A percentile compares a stretch with the other conserved stretches of the same genome.
phyloP scores from a whole-genome alignment of 352 stramenopile species.

The Pythium phragmiticola region DNA sequence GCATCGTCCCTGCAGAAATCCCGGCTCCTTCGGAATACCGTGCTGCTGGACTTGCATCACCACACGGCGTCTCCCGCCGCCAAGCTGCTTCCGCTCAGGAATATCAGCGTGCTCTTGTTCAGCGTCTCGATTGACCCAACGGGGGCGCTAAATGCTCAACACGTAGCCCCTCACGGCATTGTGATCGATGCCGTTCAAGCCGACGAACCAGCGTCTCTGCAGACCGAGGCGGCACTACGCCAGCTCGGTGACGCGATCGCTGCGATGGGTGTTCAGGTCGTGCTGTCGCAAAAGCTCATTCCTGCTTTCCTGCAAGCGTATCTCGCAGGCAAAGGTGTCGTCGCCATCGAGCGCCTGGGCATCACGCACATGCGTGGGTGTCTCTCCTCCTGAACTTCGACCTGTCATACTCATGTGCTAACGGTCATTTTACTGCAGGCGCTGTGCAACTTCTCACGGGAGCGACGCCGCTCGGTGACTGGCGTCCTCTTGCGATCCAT shows the following conservation, averaged over 20 bases:
- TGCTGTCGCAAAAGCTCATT: conserved; percentile 62
- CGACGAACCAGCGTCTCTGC: background rate
- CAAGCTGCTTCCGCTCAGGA: conserved; percentile 18
- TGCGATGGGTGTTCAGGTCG: conserved; percentile 32
- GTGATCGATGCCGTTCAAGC: background rate
- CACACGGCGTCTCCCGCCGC: background rate
- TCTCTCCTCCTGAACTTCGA: background rate
- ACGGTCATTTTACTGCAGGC: conserved; percentile 21
- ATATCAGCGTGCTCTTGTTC: conserved; percentile 48
- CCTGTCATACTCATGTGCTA: background rate
- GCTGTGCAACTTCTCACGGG: conserved; percentile 52
- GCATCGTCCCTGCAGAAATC: conserved; percentile 30
- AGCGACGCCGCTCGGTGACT: conserved; percentile 45
- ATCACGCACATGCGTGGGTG: conserved; percentile 52
- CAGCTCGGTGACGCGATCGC: conserved; percentile 34
- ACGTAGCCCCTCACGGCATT: background rate
- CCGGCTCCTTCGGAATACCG: conserved; percentile 38
- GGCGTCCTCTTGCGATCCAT: conserved; percentile 27
- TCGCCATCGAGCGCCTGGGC: conserved; percentile 49
- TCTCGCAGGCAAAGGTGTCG: conserved; percentile 36
- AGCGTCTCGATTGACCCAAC: conserved; percentile 55
- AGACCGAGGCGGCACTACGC: background rate
- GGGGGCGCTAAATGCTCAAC: conserved; percentile 11
- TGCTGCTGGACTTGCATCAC: conserved; percentile 37
- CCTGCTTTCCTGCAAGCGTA: conserved; percentile 45